These are phyloP conservation scores for Nitzschia sp. DNA, from an alignment of 108 stramenopile genomes.

Conservation along the genomic window DNA sequence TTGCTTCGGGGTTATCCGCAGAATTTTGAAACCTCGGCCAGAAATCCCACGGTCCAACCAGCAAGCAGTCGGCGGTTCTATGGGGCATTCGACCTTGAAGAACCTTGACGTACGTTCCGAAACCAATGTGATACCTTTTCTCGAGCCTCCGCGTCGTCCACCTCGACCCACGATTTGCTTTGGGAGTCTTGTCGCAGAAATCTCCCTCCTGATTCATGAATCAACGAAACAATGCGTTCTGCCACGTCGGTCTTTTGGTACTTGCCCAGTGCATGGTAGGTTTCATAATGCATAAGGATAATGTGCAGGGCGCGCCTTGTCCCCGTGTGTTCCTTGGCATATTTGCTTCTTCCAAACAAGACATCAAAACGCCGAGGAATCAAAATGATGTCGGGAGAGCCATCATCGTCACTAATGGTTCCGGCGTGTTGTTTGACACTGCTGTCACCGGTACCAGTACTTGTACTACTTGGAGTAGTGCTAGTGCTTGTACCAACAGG, in stretches of 20 bases:
- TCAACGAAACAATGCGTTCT: slow-evolving; percentile 19
- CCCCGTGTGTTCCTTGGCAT: slow-evolving; percentile 23
- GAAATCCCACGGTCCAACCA: neutral
- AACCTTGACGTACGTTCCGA: slow-evolving; percentile 11
- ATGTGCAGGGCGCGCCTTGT: slow-evolving; percentile 16
- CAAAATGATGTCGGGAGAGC: neutral
- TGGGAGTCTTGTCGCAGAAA: slow-evolving; percentile 21
- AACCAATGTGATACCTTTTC: slow-evolving; percentile 32
- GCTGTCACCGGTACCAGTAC: no score
- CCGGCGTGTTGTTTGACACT: neutral
- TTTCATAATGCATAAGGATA: slow-evolving; percentile 16
- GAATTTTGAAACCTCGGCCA: neutral
- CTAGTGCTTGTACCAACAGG: neutral
- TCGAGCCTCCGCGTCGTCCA: slow-evolving; percentile 15
- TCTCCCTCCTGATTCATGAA: slow-evolving; percentile 27
- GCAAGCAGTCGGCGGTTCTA: neutral
- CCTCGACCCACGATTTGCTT: slow-evolving; percentile 36
- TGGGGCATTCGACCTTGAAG: neutral
- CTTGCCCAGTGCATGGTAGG: slow-evolving; percentile 29
- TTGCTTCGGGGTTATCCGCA: neutral
- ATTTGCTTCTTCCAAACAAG: slow-evolving; percentile 27
- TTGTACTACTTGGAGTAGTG: neutral
- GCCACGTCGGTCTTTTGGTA: slow-evolving; percentile 31
- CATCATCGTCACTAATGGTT: slow-evolving; percentile 6
- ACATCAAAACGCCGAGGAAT: slow-evolving; percentile 34